A percentile compares a stretch with the other conserved stretches of the same genome.
These are phyloP conservation scores for Diospyros kaki DNA, from an alignment of 148 eudicot species.

Conservation along the genomic window DNA sequence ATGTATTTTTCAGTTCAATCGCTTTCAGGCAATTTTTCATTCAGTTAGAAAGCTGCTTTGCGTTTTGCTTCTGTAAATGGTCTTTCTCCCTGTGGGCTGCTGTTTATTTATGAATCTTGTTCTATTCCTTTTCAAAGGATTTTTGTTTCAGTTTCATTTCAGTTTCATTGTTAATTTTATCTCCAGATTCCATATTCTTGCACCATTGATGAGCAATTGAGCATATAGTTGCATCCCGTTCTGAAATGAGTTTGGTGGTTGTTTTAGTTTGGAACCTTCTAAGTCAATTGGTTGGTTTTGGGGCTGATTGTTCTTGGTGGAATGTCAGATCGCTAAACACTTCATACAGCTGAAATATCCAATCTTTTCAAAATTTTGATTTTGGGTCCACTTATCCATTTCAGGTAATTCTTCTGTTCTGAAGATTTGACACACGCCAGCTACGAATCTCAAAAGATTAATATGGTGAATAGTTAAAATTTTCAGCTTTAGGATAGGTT, in stretches of 20 bases:
- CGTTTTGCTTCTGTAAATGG: too few species aligned
- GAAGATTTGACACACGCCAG: not conserved
- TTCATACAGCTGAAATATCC: not conserved
- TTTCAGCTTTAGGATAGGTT: not conserved
- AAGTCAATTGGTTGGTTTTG: not conserved
- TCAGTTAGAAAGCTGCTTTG: not conserved
- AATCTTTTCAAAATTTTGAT: not conserved
- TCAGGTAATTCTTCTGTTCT: conserved; percentile 7
- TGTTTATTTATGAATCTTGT: too few species aligned
- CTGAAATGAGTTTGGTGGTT: too few species aligned
- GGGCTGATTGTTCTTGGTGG: not conserved
- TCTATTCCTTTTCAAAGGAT: too few species aligned
- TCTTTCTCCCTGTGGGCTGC: too few species aligned
- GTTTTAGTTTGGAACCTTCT: too few species aligned
- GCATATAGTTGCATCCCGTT: too few species aligned
- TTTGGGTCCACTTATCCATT: conserved; percentile 3
- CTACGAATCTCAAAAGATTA: not conserved
- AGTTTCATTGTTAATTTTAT: too few species aligned
- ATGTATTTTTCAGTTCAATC: not conserved
- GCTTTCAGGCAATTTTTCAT: not conserved
- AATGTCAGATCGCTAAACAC: not conserved
- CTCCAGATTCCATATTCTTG: too few species aligned
- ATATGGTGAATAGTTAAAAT: not conserved
- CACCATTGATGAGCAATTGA: too few species aligned
- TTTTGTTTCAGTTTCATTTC: too few species aligned